Evolutionary conservation across 73 alveolate species (phyloP).

Genomic region (Blepharisma stoltei): DNA sequence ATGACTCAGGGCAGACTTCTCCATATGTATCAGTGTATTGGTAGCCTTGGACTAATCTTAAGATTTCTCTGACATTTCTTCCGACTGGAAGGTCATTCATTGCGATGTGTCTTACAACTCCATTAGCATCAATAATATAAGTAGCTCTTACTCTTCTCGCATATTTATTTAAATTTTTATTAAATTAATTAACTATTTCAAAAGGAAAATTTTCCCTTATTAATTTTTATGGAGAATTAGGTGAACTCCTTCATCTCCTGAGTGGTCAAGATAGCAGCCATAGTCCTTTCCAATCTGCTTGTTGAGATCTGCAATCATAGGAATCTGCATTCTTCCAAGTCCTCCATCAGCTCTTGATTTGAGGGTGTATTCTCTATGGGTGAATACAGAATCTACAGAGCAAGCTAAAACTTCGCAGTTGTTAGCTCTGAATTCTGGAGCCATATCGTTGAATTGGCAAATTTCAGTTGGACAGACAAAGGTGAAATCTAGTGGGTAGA

Average conservation of each 20-base stretch:
- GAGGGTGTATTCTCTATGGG: constrained; percentile 88
- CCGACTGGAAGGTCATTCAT: constrained; percentile 98
- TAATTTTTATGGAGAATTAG: too few relatives aligned
- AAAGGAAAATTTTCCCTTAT: too few relatives aligned
- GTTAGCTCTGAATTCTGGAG: constrained; percentile 82
- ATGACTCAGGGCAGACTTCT: constrained; percentile 97
- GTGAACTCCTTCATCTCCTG: constrained; percentile 85
- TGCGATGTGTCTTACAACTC: constrained; percentile 86
- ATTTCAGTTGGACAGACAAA: constrained; percentile 99
- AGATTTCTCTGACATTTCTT: constrained; percentile 95
- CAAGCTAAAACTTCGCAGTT: constrained; percentile 88
- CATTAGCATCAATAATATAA: constrained; percentile 91
- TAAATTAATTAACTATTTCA: too few relatives aligned
- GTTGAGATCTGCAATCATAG: constrained; percentile 90
- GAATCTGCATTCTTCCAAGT: constrained; percentile 93
- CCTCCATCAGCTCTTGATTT: constrained; percentile 96
- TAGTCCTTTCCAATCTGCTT: constrained; percentile 87
- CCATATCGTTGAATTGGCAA: constrained; percentile 73
- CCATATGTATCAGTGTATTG: constrained; percentile 95
- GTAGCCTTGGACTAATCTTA: constrained; percentile 96
- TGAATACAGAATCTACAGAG: constrained; percentile 91
- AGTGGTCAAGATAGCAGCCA: constrained; percentile 65
- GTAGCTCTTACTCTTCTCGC: too few relatives aligned
- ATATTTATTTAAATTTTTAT: too few relatives aligned
- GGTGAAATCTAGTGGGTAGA: constrained; percentile 99